phyloP scores from a whole-genome alignment of 139 green algal genomes.

The Picochlorum sp. region DNA sequence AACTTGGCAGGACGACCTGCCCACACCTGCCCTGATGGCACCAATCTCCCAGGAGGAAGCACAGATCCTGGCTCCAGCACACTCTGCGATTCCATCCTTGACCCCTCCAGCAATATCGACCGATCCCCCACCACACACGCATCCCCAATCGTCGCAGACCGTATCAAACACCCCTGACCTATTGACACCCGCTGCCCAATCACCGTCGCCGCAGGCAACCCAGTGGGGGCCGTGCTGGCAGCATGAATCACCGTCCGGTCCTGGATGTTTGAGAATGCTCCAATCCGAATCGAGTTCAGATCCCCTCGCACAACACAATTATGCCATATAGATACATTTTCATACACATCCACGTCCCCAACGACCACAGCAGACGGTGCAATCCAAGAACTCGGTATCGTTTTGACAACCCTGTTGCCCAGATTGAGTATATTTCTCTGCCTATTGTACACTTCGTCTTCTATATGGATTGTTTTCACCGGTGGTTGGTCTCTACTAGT shows the following conservation, averaged over 20 bases:
- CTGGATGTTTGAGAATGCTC: slow-evolving; percentile 55
- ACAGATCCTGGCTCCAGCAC: slow-evolving; percentile 73
- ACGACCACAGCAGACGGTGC: slow-evolving; percentile 74
- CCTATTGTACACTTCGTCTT: slow-evolving; percentile 37
- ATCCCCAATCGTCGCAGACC: slow-evolving; percentile 61
- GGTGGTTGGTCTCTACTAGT: too few species aligned
- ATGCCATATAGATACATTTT: slow-evolving; percentile 78
- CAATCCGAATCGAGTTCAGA: slow-evolving; percentile 75
- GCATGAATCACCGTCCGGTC: slow-evolving; percentile 82
- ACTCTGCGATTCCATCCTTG: slow-evolving; percentile 60
- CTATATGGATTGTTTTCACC: slow-evolving; percentile 17
- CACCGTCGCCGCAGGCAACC: slow-evolving; percentile 62
- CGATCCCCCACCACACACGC: slow-evolving; percentile 62
- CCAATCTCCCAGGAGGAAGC: slow-evolving; percentile 62
- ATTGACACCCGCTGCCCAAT: slow-evolving; percentile 77
- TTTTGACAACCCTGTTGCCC: slow-evolving; percentile 55
- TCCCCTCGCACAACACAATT: slow-evolving; percentile 76
- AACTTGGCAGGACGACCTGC: slow-evolving; percentile 69
- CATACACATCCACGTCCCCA: slow-evolving; percentile 78
- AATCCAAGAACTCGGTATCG: slow-evolving; percentile 61
- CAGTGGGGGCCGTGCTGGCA: slow-evolving; percentile 67
- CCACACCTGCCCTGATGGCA: slow-evolving; percentile 82
- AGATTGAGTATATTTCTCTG: slow-evolving; percentile 66
- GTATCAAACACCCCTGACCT: slow-evolving; percentile 62
- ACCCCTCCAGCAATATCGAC: slow-evolving; percentile 68